Percentiles rank a stretch among this genome's conserved stretches.
These are phyloP conservation scores for Silene coronaria DNA, from an alignment of 179 eudicot genomes.

Conservation along the genomic window DNA sequence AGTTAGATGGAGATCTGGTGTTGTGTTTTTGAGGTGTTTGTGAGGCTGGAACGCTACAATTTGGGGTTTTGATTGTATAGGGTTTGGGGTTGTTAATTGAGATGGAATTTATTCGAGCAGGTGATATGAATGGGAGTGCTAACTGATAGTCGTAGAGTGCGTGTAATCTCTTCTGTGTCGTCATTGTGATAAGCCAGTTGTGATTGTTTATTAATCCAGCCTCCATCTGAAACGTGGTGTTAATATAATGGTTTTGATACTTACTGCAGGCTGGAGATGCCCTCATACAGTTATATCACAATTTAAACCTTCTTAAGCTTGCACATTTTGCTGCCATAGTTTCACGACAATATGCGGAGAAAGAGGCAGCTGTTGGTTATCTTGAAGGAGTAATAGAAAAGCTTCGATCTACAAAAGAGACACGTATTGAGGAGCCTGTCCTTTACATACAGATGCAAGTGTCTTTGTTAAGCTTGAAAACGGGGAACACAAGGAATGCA, in stretches of 20 bases:
- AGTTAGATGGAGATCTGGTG: no score
- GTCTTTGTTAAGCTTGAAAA: constrained; percentile 74
- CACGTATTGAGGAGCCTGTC: constrained; percentile 52
- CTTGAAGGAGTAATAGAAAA: constrained; percentile 89
- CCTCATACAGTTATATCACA: constrained; percentile 81
- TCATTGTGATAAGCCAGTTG: not conserved
- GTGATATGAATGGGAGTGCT: not conserved
- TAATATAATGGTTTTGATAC: not conserved
- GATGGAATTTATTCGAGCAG: not conserved
- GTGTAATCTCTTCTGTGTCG: not conserved
- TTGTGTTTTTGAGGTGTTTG: no score
- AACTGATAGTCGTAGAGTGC: not conserved
- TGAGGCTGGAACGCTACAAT: no score
- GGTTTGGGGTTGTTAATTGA: not conserved
- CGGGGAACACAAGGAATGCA: constrained; percentile 86
- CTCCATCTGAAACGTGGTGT: not conserved
- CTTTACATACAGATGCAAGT: constrained; percentile 86
- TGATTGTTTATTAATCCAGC: not conserved
- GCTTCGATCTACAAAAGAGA: constrained; percentile 63
- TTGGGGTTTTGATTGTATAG: no score
- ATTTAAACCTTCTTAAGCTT: constrained; percentile 97
- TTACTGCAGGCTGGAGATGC: constrained; percentile 87
- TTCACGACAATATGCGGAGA: constrained; percentile 83
- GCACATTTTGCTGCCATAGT: constrained; percentile 95
- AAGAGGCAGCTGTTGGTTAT: constrained; percentile 78